Evolutionary conservation across 495 filamentous ascomycete genomes (phyloP).

Genomic region (Neurospora tetraspora): DNA sequence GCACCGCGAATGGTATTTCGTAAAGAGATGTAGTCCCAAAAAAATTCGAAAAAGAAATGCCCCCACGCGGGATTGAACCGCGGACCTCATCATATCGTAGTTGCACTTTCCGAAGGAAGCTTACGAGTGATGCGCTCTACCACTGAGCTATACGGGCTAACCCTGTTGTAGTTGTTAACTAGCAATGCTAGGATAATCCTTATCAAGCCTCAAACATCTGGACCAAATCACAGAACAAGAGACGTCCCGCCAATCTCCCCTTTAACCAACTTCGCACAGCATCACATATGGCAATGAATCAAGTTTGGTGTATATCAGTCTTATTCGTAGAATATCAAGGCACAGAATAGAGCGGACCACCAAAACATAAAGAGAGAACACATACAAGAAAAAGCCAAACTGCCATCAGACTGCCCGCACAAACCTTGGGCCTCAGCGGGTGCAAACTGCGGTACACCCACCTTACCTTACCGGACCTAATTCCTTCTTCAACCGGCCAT

Average conservation of each 20-base stretch:
- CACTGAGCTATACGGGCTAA: not conserved
- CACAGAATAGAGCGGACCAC: too few relatives aligned
- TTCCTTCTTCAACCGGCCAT: too few relatives aligned
- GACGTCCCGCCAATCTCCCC: not conserved
- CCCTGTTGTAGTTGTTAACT: not conserved
- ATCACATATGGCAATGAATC: not conserved
- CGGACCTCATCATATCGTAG: not conserved
- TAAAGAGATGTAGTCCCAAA: not conserved
- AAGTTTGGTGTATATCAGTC: not conserved
- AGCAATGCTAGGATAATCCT: not conserved
- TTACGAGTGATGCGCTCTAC: not conserved
- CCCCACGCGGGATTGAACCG: not conserved
- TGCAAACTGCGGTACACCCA: not conserved
- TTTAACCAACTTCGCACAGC: not conserved
- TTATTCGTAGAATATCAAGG: too few relatives aligned
- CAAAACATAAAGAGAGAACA: not conserved
- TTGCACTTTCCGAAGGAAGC: not conserved
- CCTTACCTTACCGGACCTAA: not conserved
- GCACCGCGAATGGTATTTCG: not conserved
- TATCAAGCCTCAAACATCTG: not conserved
- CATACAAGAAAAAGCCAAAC: not conserved
- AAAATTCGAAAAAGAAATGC: not conserved
- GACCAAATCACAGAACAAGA: not conserved
- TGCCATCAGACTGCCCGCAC: not conserved
- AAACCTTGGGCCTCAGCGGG: not conserved